Base-by-base conservation (phyloP, 768 basidiomycete species). In the Gloeostereum incarnatum region DNA sequence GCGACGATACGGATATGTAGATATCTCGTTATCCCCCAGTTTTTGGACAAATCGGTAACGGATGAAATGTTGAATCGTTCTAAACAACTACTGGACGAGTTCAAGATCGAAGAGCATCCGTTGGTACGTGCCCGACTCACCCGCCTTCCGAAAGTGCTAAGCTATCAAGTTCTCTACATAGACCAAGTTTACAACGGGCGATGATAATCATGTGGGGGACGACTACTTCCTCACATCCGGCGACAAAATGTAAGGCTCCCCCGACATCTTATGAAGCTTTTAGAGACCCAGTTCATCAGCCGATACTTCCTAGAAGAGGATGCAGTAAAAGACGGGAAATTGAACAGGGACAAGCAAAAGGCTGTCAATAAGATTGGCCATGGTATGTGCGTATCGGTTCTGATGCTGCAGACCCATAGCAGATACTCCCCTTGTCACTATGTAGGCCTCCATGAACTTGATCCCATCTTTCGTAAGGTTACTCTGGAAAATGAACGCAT, bases 351-450 rank as follows among this genome's bases (percentile, higher is more conserved):
- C 40, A 87, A 87, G 55, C 64, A 78, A 32, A 76, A 73, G 49
- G 78, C 89, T 1, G 85, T 98, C 19, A 99, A 99, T 61, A 99
- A 99, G 73, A 91, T 93, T 44, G 85, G 89, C 2, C 88, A 91
- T 54, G 89, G 88, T 86, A 48, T 45, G 20, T 29, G 22, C 4
- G 3, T 26, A 17, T 9, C 20, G 13, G 27, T 33, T 16, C 27
- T 17, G 35, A 16, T 13, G 27, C 27, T 35, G 6, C 40, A 14
- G 38, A 25, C 26, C 33, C 20, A 30, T 27, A 17, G 20, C n/a
- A 30, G 24, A 35, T 22, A 17, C 11, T 16, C 22, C 35, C 11
- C 30, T 32, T 24, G 6, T 7, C n/a, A 16, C 27, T 21, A 32
- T 38, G 35, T 41, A 90, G 92, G 75, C 2, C 61, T 99, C 6